phyloP scores from a whole-genome alignment of 1,284 basidiomycete species.

The Agroathelia rolfsii region DNA sequence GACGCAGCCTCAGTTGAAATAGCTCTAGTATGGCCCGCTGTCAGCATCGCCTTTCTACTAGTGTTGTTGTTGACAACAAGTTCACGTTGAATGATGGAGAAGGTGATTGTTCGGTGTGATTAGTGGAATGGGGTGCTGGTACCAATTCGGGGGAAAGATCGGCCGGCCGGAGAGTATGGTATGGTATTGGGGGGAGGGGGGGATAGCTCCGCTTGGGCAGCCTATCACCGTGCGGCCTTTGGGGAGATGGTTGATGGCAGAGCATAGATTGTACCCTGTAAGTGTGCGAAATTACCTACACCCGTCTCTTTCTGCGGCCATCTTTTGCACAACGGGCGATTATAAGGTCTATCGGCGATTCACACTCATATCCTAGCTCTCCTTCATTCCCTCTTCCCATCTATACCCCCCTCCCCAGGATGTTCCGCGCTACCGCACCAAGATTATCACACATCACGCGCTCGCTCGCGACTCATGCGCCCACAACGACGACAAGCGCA shows the following conservation, averaged over 20 bases:
- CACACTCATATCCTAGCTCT: too few relatives aligned
- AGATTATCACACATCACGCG: conserved; percentile 24
- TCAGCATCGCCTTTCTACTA: too few relatives aligned
- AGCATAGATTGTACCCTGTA: not conserved
- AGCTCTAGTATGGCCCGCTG: too few relatives aligned
- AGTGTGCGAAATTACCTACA: not conserved
- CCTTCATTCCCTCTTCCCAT: conserved; percentile 2
- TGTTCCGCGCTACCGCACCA: conserved; percentile 19
- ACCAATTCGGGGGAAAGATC: not conserved
- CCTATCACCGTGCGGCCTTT: not conserved
- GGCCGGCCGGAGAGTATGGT: not conserved
- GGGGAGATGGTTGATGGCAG: not conserved
- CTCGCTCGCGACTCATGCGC: conserved; percentile 53
- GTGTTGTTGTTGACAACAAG: too few relatives aligned
- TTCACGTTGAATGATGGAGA: too few relatives aligned
- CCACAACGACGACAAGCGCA: conserved; percentile 18
- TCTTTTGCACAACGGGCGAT: too few relatives aligned
- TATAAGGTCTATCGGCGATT: too few relatives aligned
- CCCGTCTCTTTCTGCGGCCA: too few relatives aligned
- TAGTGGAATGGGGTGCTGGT: not conserved
- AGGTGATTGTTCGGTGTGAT: not conserved
- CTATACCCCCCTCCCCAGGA: conserved; percentile 12
- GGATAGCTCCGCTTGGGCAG: not conserved
- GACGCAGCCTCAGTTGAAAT: too few relatives aligned
- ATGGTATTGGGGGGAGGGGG: too few relatives aligned